phyloP scores from a whole-genome alignment of 768 basidiomycete genomes.

The Kwoniella sp. region DNA sequence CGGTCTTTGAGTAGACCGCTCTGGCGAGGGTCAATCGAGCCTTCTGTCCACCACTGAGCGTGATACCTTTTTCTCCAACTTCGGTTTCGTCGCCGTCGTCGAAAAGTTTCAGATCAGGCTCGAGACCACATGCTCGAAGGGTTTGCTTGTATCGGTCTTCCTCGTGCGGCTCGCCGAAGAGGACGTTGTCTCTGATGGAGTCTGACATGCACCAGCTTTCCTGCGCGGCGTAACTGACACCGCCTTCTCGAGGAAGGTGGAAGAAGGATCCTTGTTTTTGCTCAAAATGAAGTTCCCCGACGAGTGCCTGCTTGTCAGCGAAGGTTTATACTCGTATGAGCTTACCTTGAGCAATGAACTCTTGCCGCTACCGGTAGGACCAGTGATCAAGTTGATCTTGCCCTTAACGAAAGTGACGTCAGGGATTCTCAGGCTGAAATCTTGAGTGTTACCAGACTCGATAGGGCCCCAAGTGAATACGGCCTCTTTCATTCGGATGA shows the following conservation, averaged over 20 bases:
- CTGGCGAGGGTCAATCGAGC: constrained; percentile 64
- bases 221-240: constrained; percentile 79
- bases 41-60: constrained; percentile 64
- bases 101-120: constrained; percentile 60
- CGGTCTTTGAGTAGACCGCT: constrained; percentile 65
- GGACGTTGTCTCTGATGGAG: constrained; percentile 60
- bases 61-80: constrained; percentile 72
- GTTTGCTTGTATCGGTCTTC: constrained; percentile 59
- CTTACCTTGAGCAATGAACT: constrained; percentile 47
- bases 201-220: constrained; percentile 85
- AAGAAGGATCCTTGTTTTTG: constrained; percentile 63
- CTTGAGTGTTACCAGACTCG: constrained; percentile 60
- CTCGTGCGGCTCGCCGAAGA: constrained; percentile 60
- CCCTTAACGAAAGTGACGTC: constrained; percentile 55
- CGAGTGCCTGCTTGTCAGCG: constrained; percentile 49
- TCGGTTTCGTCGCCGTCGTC: constrained; percentile 70
- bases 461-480: constrained; percentile 53
- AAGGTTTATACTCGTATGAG: neutral
- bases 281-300: constrained; percentile 58
- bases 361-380: constrained; percentile 57
- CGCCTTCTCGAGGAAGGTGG: constrained; percentile 68
- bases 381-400: constrained; percentile 56
- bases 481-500: constrained; percentile 52
- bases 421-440: constrained; percentile 53
- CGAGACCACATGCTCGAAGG: constrained; percentile 54